Evolutionary conservation across 2,329 filamentous ascomycete species (phyloP), one percentile per base, ranked within the genome.

Genomic region (Nigrospora oryzae): DNA sequence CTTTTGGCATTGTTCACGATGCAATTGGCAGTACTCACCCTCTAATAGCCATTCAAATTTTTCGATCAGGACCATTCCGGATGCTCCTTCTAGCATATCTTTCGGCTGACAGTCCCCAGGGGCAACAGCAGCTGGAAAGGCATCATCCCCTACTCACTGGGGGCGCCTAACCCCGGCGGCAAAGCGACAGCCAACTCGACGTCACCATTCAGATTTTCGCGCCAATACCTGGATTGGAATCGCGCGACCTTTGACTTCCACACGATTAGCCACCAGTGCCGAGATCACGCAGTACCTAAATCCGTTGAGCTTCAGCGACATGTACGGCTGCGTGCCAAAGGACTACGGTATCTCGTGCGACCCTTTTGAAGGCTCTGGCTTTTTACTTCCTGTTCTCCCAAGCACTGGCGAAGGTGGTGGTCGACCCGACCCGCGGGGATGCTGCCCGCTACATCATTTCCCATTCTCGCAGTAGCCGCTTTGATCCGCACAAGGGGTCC

Each of bases 161-260:
- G 66, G 16, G 65, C 68, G 13, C 53, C 59, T 11, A 63, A 66
- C 33, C 65, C 66, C 4, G 59, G 17, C 5, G 62, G 61, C 48
- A 57, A 56, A 15, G 58, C 62, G 6, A 47, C 65, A 0, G 51
- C 61, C 5, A 57, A 63, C 7, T 57, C 64, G 6, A 62, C 64
- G 0, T 67, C 81, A 37, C 74, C 70, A 1, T 96, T 95, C 60
- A 5, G 14, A 8, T 42, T 36, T 23, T 74, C 76, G 43, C 78
- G 91, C 37, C 78, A 83, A 47, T 97, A 96, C 63, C 90, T 97
- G 48, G 91, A 97, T 65, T 96, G 90, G 66, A 96, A 97, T 54
- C 71, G 96, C 0, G 86, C 81, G 49, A 93, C 89, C 1, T 75
- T 94, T 48, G 77, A 89, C 55, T 77, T 93, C 55, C 91, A 97